Conservation (phyloP, 2,329 filamentous ascomycete genomes). For the Iodosphaeria phyllophila region DNA sequence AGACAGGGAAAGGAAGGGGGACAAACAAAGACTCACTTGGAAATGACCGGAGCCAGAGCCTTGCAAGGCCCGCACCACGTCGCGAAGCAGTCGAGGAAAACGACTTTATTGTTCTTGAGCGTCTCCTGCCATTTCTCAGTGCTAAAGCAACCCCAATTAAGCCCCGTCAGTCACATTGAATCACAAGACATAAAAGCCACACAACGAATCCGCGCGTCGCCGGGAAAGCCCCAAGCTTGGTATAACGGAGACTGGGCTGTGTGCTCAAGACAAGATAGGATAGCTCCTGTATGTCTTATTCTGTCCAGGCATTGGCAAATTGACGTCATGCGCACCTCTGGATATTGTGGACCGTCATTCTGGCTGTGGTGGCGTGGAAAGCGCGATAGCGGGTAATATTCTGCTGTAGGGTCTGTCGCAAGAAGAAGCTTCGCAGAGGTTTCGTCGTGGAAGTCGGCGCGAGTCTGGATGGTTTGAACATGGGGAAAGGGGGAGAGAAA, state of each 20-base stretch:
- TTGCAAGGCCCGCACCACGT: conserved; percentile 94
- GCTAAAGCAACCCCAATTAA: conserved; percentile 4
- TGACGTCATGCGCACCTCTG: conserved; percentile 13
- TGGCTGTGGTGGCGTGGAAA: conserved; percentile 20
- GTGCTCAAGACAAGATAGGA: conserved; percentile 3
- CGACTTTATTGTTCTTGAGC: conserved; percentile 27
- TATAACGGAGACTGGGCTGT: background rate
- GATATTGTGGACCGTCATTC: conserved; percentile 23
- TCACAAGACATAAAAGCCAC: background rate
- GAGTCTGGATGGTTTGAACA: no score
- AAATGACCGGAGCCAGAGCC: conserved; percentile 61
- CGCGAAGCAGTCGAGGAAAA: conserved; percentile 77
- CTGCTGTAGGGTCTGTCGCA: background rate
- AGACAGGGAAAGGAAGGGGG: conserved; percentile 1
- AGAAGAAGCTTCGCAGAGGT: no score
- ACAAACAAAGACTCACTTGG: conserved; percentile 38
- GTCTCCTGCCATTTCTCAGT: conserved; percentile 12
- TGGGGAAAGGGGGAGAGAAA: no score
- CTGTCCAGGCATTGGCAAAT: background rate
- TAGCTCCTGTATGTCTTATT: background rate
- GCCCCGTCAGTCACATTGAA: background rate
- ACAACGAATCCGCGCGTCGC: background rate
- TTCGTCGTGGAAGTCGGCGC: no score
- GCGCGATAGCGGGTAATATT: conserved; percentile 9
- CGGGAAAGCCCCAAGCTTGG: background rate